A percentile compares a stretch with the other conserved stretches of the same genome.
Evolutionary conservation across 2,329 filamentous ascomycete genomes (phyloP).

Genomic region (Claviceps paspali): DNA sequence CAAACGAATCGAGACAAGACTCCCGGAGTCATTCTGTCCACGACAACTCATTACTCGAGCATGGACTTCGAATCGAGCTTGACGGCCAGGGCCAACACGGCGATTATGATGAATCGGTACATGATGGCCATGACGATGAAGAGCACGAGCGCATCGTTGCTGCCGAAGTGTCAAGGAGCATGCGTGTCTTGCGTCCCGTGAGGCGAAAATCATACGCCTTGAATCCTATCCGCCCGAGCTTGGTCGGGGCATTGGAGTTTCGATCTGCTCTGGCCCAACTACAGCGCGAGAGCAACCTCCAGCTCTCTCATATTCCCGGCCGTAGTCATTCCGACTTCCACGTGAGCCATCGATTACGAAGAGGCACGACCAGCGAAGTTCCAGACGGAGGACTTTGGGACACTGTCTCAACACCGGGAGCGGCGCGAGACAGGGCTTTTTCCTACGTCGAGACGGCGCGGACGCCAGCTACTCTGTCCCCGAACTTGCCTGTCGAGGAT

Average conservation of each 20-base stretch:
- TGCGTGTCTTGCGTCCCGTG: conserved; percentile 63
- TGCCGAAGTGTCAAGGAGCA: conserved; percentile 80
- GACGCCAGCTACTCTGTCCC: neutral
- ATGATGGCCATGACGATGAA: conserved; percentile 29
- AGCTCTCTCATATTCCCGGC: conserved; percentile 51
- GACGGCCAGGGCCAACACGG: conserved; percentile 18
- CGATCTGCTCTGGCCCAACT: conserved; percentile 78
- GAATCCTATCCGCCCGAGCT: conserved; percentile 77
- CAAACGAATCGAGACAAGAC: conserved; percentile 9
- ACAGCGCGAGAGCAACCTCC: conserved; percentile 64
- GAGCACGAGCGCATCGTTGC: conserved; percentile 48
- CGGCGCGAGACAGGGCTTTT: conserved; percentile 8
- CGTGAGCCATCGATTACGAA: conserved; percentile 11
- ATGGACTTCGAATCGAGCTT: conserved; percentile 31
- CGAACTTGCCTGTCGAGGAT: neutral
- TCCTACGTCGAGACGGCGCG: conserved; percentile 6
- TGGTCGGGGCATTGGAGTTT: conserved; percentile 89
- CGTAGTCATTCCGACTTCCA: conserved; percentile 34
- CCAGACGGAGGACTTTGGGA: conserved; percentile 8
- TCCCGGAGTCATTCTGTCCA: conserved; percentile 7
- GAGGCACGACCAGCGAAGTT: conserved; percentile 14
- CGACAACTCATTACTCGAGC: conserved; percentile 30
- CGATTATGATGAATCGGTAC: conserved; percentile 25
- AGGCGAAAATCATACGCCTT: conserved; percentile 49
- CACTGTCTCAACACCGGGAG: conserved; percentile 3